Base-by-base conservation (phyloP, 2,329 filamentous ascomycete species). In the Botrytis elliptica region DNA sequence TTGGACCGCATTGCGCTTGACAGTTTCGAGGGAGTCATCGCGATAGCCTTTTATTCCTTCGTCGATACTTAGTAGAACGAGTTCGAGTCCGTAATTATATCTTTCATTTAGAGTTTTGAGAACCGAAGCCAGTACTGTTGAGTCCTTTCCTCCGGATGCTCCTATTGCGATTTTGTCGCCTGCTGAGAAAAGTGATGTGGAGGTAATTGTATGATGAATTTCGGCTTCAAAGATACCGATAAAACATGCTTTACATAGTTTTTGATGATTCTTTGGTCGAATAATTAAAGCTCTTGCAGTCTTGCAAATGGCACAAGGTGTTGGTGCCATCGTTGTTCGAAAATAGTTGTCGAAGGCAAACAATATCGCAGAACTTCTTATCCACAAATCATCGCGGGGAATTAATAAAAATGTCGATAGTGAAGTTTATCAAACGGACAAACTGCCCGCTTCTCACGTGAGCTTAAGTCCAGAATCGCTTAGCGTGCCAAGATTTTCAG, bases 1-100 rank as follows among this genome's bases (percentile, higher is more conserved):
- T 82, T 98, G 94, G 20, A 88, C 82, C 0, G 95, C 93, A 82
- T 99, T 98, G 74, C 95, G 88, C 86, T 98, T 98, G 64, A 99
- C 96, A 0, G 96, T 98, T 83, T 98, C 95, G 29, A 99, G 85
- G 67, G 93, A 97, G 83, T 99, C 96, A 81, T 99, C 97, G 75
- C 97, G 89, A 81, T 99, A 99, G 10, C 96, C 96, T 79, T 93
- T 96, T 84, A 99, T 99, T 10, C 96, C 96, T 83, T 99, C 97
- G 78, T 99, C 96, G 79, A 99, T 95, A 75, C 93, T 97, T 60
- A 99, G 87, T 0, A 99, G 86, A 0, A 97, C 88, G 4, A 99
- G 87, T 62, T 98, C 90, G 8, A 99, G 85, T 1, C 92, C 93
- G 82, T 98, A 98, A 77, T 91, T 86, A 81, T 98, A 90, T 64